Base-by-base conservation (phyloP, 2,329 filamentous ascomycete species). In the Clarireedia monteithiana region DNA sequence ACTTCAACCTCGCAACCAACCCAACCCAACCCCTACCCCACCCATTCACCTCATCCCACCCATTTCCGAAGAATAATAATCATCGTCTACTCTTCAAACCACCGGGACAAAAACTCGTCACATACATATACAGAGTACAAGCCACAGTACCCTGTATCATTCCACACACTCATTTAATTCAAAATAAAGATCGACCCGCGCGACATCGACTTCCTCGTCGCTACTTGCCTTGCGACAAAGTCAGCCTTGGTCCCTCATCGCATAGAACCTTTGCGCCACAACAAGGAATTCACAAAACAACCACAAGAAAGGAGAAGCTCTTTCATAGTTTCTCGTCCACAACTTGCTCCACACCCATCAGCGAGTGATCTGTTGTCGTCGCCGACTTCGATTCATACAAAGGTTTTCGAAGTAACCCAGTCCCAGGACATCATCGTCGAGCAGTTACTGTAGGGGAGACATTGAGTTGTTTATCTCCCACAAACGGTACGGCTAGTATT, bases 401-500 rank as follows among this genome's bases (percentile, higher is more conserved):
- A 45, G 12, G 47, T 34, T 55, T 40, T 17, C 36, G 34, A 20
- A 44, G 53, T 55, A 36, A 36, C 14, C 45, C 26, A 38, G n/a
- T 50, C 39, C 39, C 36, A 55, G 36, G 46, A 40, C 34, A 62
- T 52, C 53, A 48, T 58, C 51, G 65, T 66, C 65, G 66, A 65
- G 72, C 74, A 75, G 73, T 72, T 70, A 72, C 73, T 76, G 77
- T 78, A 77, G 89, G 90, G 88, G 91, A 95, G 87, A 91, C 91
- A 95, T 96, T 96, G 74, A 86, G 73, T 96, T 95, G 91, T 95
- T 90, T 78, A 88, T 95, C 91, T 95, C 90, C 88, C 82, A 75
- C 81, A 80, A 81, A 79, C 77, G 80, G 82, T 85, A 84, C 66
- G 67, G 58, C 55, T 59, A 50, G 56, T 51, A 49, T 46, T 44